phyloP scores from a whole-genome alignment of 768 basidiomycete species.

The Rhizopogon vulgaris region DNA sequence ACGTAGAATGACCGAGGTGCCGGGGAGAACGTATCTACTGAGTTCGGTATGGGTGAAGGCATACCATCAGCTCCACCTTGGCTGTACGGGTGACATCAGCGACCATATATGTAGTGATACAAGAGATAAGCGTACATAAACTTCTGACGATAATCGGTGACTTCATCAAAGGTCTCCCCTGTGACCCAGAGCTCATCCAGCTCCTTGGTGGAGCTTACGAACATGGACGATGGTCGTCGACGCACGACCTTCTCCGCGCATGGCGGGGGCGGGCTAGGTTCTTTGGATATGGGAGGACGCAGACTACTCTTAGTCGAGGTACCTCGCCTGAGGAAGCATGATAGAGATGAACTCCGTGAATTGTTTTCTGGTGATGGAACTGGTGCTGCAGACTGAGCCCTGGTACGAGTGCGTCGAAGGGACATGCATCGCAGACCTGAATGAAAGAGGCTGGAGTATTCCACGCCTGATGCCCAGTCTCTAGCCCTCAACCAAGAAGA shows the following conservation, averaged over 20 bases:
- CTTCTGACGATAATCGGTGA: background rate
- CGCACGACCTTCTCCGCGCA: background rate
- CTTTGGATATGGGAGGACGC: constrained; percentile 1
- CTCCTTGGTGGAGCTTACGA: constrained; percentile 10
- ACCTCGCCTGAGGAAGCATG: constrained; percentile 8
- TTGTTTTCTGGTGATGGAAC: constrained; percentile 3
- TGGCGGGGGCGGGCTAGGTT: constrained; percentile 2
- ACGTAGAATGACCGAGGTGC: constrained; percentile 40
- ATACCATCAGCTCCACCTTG: background rate
- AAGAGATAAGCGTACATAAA: constrained; percentile 11
- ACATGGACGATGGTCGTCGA: constrained; percentile 12
- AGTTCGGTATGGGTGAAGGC: background rate
- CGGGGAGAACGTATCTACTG: constrained; percentile 36
- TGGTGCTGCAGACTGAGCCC: constrained; percentile 1
- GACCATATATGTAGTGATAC: background rate
- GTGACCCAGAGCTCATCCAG: constrained; percentile 3
- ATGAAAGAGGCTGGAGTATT: constrained; percentile 30
- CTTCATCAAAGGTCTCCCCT: background rate
- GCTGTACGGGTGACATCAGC: constrained; percentile 3
- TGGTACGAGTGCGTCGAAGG: background rate
- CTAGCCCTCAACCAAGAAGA: constrained; percentile 27
- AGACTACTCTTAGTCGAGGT: constrained; percentile 1
- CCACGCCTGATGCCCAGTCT: constrained; percentile 22
- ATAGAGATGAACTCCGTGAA: constrained; percentile 3
- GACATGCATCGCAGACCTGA: constrained; percentile 30